Base-by-base conservation (phyloP, 148 eudicot genomes). In the Rhododendron vialii region DNA sequence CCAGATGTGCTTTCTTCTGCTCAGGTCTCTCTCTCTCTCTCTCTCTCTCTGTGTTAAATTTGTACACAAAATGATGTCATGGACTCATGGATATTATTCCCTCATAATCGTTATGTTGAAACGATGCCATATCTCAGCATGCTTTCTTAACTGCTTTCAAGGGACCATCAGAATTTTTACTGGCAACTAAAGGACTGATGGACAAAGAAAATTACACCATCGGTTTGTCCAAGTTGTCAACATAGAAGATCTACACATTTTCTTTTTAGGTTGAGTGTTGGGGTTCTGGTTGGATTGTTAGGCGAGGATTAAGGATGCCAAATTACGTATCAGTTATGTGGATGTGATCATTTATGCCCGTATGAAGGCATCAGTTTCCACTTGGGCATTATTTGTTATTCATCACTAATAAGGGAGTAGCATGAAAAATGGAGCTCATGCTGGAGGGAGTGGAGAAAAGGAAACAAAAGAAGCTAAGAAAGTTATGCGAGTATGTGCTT, bases 1-100 rank as follows among this genome's bases (percentile, higher is more conserved):
- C 99, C 99, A 33, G 92, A 95, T 87, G 94, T 98, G 86, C 87
- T 98, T 85, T 93, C 98, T 78, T 91, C 98, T 86, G 99, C 98
- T 86, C 99, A 98, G 99, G 98, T 97, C 78, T 13, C 84, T 65
- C 82, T 82, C 65, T 86, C 73, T 86, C 86, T 87, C 36, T 82
- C 30, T 43, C 61, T 20, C 22, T 12, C 20, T 35, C 20, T 73
- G 41, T 13, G 2, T 11, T 71, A 15, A 26, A 35, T 30, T 33
- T 28, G 3, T 35, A 36, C 20, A 2, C 26, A 38, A 2, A 35
- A 14, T 15, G 20, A 14, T 15, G 20, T 41, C 48, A 36, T 38
- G 22, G 79, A 75, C 41, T 41, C 48, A 36, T 75, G 22, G 79
- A 36, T 76, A 76, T 20, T 38, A 20, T 83, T 87, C 36, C 78